phyloP scores from a whole-genome alignment of 2,329 filamentous ascomycete genomes.

The Thielaviopsis populi region DNA sequence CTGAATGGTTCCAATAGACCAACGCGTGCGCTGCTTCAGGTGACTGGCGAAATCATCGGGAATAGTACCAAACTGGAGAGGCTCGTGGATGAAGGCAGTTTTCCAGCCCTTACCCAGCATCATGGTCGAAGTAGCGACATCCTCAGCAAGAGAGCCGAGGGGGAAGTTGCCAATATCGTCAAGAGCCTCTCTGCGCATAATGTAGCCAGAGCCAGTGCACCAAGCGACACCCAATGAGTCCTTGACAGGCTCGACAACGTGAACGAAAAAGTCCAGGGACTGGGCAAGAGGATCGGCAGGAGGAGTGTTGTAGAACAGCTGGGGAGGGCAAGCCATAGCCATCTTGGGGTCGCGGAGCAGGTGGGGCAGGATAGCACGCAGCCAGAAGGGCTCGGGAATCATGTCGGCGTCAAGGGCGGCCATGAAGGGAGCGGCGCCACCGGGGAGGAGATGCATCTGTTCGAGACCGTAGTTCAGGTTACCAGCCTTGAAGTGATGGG shows the following conservation, averaged over 20 bases:
- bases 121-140: slow-evolving; percentile 42
- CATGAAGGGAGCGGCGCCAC: slow-evolving; percentile 41
- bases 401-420: slow-evolving; percentile 54
- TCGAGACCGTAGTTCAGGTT: slow-evolving; percentile 48
- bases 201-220: slow-evolving; percentile 50
- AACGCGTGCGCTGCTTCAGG: slow-evolving; percentile 41
- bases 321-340: slow-evolving; percentile 44
- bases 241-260: slow-evolving; percentile 37
- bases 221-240: slow-evolving; percentile 41
- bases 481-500: slow-evolving; percentile 47
- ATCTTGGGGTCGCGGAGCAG: slow-evolving; percentile 41
- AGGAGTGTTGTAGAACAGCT: slow-evolving; percentile 50
- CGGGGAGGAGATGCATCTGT: slow-evolving; percentile 34
- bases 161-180: slow-evolving; percentile 48
- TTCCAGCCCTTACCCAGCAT: slow-evolving; percentile 47
- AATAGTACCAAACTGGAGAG: slow-evolving; percentile 44
- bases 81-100: slow-evolving; percentile 44
- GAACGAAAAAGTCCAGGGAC: slow-evolving; percentile 43
- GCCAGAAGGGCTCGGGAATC: slow-evolving; percentile 48
- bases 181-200: slow-evolving; percentile 42
- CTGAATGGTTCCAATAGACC: slow-evolving; percentile 42
- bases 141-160: slow-evolving; percentile 43
- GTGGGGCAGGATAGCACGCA: slow-evolving; percentile 44
- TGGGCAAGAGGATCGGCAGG: slow-evolving; percentile 42
- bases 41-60: slow-evolving; percentile 41